Conservation (phyloP, 805 yeast genomes). For the Blastobotrys terrestris region DNA sequence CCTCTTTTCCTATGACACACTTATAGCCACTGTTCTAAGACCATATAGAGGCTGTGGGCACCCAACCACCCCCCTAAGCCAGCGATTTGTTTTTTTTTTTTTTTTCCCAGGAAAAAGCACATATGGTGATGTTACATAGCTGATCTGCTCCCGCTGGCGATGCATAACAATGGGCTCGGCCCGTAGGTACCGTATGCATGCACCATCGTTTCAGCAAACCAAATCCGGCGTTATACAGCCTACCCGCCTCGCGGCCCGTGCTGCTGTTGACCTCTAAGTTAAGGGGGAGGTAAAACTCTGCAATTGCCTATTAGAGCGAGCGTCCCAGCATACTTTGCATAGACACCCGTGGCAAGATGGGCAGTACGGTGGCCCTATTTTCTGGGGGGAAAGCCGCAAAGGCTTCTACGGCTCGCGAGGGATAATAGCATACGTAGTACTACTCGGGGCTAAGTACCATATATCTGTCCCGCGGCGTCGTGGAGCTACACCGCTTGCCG, state of each 20-base stretch:
- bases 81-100: background rate
- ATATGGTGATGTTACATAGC: background rate
- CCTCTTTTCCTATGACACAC: background rate
- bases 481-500: no score
- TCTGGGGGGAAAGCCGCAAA: no score
- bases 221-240: background rate
- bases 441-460: no score
- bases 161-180: background rate
- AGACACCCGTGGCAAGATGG: no score
- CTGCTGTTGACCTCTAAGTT: background rate
- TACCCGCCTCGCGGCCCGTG: background rate
- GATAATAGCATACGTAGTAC: no score
- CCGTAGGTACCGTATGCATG: background rate
- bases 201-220: background rate
- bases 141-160: background rate
- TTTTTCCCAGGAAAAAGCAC: background rate
- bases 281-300: background rate
- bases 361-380: no score
- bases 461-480: no score
- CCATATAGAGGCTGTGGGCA: background rate
- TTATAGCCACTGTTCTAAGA: background rate
- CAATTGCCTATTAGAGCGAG: no score
- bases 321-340: no score
- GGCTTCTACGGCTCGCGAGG: no score
- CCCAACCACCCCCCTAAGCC: background rate